Evolutionary conservation across 78 protist species (phyloP).

Genomic region (Speleostelium caveatum): DNA sequence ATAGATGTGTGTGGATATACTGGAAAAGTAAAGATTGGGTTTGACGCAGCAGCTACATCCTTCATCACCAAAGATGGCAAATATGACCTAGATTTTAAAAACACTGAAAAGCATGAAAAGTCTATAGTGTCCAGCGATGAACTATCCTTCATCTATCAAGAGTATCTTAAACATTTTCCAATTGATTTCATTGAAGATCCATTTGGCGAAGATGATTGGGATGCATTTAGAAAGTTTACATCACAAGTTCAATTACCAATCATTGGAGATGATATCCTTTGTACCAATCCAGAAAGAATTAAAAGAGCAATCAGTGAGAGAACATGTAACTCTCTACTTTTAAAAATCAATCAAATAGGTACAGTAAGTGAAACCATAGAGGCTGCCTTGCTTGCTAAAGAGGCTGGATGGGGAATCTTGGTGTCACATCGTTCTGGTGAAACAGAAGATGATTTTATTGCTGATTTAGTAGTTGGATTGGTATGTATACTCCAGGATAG

Average conservation of each 20-base stretch:
- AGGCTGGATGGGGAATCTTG: conserved; percentile 97
- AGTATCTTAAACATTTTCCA: conserved; percentile 83
- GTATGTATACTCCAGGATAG: conserved; percentile 43
- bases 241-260: conserved; percentile 79
- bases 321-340: conserved; percentile 97
- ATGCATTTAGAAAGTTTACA: conserved; percentile 73
- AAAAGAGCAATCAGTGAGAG: conserved; percentile 92
- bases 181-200: conserved; percentile 98
- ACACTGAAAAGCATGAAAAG: conserved; percentile 30
- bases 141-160: conserved; percentile 26
- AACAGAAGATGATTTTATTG: conserved; percentile 98
- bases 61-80: conserved; percentile 79
- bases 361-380: conserved; percentile 93
- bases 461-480: conserved; percentile 99
- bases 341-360: conserved; percentile 98
- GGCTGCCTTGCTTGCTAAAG: conserved; percentile 84
- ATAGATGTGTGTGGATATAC: conserved; percentile 97
- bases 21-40: conserved; percentile 91
- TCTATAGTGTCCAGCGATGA: conserved; percentile 33
- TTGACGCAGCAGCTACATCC: conserved; percentile 98
- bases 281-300: conserved; percentile 98
- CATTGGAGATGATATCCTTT: conserved; percentile 99
- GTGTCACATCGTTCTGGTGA: conserved; percentile 99
- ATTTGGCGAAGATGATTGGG: conserved; percentile 98
- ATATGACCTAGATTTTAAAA: conserved; percentile 98